Conservation (phyloP, 768 basidiomycete species). For the Trametes cinnabarina region DNA sequence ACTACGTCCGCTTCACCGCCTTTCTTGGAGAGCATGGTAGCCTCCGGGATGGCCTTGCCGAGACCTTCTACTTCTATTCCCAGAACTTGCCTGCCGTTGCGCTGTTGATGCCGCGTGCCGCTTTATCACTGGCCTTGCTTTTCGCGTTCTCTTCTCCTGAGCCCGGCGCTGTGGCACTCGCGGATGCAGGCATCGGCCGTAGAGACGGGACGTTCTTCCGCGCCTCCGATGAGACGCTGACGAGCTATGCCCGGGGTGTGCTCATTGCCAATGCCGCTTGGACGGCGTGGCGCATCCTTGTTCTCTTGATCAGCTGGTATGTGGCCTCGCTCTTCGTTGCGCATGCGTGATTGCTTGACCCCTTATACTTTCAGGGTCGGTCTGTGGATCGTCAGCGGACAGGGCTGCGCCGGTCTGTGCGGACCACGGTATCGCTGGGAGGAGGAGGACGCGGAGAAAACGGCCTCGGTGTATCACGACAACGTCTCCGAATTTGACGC, state of each 20-base stretch:
- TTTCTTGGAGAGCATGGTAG: slow-evolving; percentile 51
- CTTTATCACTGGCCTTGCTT: slow-evolving; percentile 69
- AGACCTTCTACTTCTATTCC: slow-evolving; percentile 79
- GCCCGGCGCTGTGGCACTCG: slow-evolving; percentile 44
- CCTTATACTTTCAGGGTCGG: slow-evolving; percentile 50
- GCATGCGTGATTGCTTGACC: neutral
- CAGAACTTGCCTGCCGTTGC: slow-evolving; percentile 83
- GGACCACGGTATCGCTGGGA: slow-evolving; percentile 85
- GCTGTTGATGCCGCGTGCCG: slow-evolving; percentile 82
- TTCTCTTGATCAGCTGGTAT: slow-evolving; percentile 70
- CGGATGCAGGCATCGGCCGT: slow-evolving; percentile 44
- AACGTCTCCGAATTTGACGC: slow-evolving; percentile 43
- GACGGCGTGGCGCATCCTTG: slow-evolving; percentile 71
- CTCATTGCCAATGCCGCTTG: slow-evolving; percentile 78
- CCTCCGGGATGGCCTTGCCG: slow-evolving; percentile 64
- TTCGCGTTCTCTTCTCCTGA: slow-evolving; percentile 57
- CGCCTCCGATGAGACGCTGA: slow-evolving; percentile 59
- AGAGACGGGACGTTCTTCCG: slow-evolving; percentile 80
- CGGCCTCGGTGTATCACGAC: slow-evolving; percentile 49
- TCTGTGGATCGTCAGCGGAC: slow-evolving; percentile 75
- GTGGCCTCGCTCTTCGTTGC: neutral
- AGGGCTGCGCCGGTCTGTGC: slow-evolving; percentile 78
- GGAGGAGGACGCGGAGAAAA: slow-evolving; percentile 70
- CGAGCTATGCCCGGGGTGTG: slow-evolving; percentile 74
- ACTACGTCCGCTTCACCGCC: slow-evolving; percentile 72